phyloP scores from a whole-genome alignment of 2,329 filamentous ascomycete species.

The Fusarium sp. region DNA sequence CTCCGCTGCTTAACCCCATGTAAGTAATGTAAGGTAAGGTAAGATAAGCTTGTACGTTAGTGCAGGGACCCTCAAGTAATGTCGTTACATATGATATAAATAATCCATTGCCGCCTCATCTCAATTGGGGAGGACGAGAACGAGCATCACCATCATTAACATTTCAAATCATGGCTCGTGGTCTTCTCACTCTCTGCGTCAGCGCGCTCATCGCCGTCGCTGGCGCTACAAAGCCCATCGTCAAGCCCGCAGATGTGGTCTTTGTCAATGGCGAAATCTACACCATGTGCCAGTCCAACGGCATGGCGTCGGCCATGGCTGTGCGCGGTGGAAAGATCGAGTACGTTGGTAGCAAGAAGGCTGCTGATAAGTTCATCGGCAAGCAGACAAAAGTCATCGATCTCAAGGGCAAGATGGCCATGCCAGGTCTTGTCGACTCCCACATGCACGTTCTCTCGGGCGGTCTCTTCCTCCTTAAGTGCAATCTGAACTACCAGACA shows the following conservation, averaged over 20 bases:
- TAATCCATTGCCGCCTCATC: background rate
- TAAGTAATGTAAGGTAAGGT: no score
- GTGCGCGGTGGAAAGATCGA: slow-evolving; percentile 37
- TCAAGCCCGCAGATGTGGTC: slow-evolving; percentile 37
- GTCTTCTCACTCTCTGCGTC: slow-evolving; percentile 24
- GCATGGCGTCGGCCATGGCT: slow-evolving; percentile 32
- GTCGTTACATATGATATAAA: no score
- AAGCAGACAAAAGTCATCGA: slow-evolving; percentile 40
- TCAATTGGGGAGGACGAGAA: background rate
- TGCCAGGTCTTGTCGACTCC: slow-evolving; percentile 45
- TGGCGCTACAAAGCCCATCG: background rate
- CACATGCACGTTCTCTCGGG: slow-evolving; percentile 44
- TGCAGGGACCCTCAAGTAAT: background rate
- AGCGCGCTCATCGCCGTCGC: slow-evolving; percentile 26
- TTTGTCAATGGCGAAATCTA: slow-evolving; percentile 45
- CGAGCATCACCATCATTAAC: background rate
- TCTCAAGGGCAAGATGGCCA: slow-evolving; percentile 45
- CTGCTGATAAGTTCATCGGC: slow-evolving; percentile 37
- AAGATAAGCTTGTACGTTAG: background rate
- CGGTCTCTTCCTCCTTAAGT: slow-evolving; percentile 41
- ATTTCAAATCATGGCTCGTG: slow-evolving; percentile 27
- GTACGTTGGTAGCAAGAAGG: slow-evolving; percentile 34
- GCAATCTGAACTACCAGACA: slow-evolving; percentile 44
- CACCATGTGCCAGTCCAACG: slow-evolving; percentile 31
- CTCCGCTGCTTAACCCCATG: background rate